A percentile compares a stretch with the other conserved stretches of the same genome.
phyloP scores from a whole-genome alignment of 1,284 basidiomycete genomes.

The Rhodotorula sp. region DNA sequence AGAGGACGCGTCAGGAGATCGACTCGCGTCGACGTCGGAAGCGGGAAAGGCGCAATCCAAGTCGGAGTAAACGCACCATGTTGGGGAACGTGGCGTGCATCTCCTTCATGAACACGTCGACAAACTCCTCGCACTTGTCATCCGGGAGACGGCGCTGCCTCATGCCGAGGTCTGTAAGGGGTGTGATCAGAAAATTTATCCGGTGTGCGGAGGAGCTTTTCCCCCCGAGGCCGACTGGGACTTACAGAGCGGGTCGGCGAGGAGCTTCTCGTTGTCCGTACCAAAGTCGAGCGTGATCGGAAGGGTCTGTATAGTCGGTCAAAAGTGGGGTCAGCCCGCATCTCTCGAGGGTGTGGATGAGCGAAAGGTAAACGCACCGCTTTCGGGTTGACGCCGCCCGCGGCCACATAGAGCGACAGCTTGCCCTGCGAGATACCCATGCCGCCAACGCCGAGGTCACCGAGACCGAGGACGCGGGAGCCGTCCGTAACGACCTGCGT shows the following conservation, averaged over 20 bases:
- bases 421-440: constrained; percentile 92
- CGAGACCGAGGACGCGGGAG: constrained; percentile 87
- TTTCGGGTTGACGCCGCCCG: constrained; percentile 71
- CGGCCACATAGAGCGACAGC: constrained; percentile 82
- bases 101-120: constrained; percentile 90
- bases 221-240: background rate
- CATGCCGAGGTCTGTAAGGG: constrained; percentile 65
- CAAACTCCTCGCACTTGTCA: constrained; percentile 61
- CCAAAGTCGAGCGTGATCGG: constrained; percentile 85
- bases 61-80: constrained; percentile 50
- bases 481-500: constrained; percentile 62
- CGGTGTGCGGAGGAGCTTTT: background rate
- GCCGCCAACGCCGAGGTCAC: constrained; percentile 67
- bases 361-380: constrained; percentile 50
- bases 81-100: constrained; percentile 73
- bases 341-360: background rate
- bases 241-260: constrained; percentile 75
- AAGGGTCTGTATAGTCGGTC: constrained; percentile 55
- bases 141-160: constrained; percentile 67
- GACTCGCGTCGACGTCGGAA: too few relatives aligned
- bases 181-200: background rate
- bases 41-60: too few relatives aligned
- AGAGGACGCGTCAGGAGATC: constrained; percentile 11
- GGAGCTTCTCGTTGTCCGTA: constrained; percentile 77
- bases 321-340: background rate